phyloP scores from a whole-genome alignment of 2,329 filamentous ascomycete species.

The Cryphonectria naterciae region DNA sequence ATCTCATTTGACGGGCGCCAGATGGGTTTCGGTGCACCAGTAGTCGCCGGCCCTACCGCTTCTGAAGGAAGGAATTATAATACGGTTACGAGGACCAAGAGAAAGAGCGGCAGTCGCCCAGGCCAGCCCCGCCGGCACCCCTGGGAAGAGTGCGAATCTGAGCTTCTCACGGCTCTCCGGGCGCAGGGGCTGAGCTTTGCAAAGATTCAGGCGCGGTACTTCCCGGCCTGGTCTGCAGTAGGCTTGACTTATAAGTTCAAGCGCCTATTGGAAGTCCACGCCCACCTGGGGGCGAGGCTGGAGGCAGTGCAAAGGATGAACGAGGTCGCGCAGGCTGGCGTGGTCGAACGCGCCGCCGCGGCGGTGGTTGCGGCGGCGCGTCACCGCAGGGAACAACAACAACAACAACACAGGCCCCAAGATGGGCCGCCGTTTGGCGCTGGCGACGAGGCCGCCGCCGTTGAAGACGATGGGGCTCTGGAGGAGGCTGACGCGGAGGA shows the following conservation, averaged over 20 bases:
- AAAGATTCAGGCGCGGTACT: neutral
- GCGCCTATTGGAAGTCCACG: neutral
- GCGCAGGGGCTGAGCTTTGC: neutral
- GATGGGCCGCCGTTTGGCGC: neutral
- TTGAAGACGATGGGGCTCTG: neutral
- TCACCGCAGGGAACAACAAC: neutral
- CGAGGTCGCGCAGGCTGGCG: neutral
- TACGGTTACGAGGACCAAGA: neutral
- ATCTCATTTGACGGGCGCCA: neutral
- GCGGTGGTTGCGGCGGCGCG: neutral
- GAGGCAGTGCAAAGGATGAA: neutral
- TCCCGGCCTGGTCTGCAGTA: neutral
- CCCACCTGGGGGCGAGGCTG: neutral
- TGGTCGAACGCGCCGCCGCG: neutral
- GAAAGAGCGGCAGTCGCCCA: neutral
- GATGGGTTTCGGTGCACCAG: neutral
- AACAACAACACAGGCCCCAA: neutral
- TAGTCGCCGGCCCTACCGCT: neutral
- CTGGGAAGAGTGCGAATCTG: conserved; percentile 6
- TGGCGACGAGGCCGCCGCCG: neutral
- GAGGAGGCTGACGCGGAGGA: neutral
- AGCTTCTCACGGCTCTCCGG: conserved; percentile 6
- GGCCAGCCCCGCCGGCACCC: neutral
- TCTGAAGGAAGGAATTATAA: neutral
- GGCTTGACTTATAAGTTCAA: neutral